phyloP scores from a whole-genome alignment of 2,329 filamentous ascomycete genomes.

The Chaetomiaceae sp. region DNA sequence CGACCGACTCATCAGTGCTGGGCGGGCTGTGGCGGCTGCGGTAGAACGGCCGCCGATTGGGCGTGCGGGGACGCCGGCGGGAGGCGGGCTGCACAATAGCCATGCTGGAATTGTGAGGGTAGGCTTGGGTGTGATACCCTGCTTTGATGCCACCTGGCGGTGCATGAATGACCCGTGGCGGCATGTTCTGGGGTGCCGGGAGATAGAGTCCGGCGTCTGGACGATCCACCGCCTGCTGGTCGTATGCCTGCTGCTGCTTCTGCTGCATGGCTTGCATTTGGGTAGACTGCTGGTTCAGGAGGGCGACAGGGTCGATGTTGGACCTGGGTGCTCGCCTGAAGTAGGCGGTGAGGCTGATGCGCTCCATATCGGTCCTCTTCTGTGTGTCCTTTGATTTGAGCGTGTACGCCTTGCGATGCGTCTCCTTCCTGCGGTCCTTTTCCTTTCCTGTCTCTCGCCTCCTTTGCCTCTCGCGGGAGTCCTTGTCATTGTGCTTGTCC shows the following conservation, averaged over 20 bases:
- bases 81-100: conserved; percentile 5
- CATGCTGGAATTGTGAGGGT: background rate
- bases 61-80: background rate
- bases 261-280: conserved; percentile 5
- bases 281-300: conserved; percentile 24
- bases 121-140: background rate
- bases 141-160: background rate
- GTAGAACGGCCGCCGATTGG: background rate
- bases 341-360: conserved; percentile 41
- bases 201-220: background rate
- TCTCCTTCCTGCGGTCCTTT: background rate
- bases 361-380: conserved; percentile 33
- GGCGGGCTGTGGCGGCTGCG: background rate
- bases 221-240: background rate
- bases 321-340: conserved; percentile 39
- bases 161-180: background rate
- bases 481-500: conserved; percentile 22
- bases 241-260: background rate
- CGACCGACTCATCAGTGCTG: conserved; percentile 14
- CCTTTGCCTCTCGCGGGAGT: conserved; percentile 20
- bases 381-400: conserved; percentile 16
- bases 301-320: conserved; percentile 29
- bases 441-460: conserved; percentile 18
- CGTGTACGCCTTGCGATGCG: conserved; percentile 15
- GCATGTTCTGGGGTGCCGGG: background rate